Percentiles rank a stretch among this genome's conserved stretches.
These are phyloP conservation scores for Taphrina communis DNA, from an alignment of 1,139 yeast genomes.

Conservation along the genomic window DNA sequence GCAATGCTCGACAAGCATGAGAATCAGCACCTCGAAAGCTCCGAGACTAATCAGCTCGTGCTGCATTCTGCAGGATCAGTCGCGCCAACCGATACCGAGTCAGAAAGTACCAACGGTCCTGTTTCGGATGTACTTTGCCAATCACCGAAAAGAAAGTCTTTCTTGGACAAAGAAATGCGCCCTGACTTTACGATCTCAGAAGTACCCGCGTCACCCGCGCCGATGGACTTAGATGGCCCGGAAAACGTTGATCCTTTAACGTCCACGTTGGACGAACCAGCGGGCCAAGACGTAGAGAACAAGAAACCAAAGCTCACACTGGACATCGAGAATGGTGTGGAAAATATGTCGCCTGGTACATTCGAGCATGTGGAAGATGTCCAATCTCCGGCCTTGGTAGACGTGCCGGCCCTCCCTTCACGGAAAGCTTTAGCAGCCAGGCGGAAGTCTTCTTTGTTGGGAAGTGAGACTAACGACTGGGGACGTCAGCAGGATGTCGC, in stretches of 20 bases:
- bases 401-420: constrained; percentile 32
- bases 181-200: background rate
- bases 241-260: background rate
- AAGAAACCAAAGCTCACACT: constrained; percentile 3
- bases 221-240: background rate
- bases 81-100: background rate
- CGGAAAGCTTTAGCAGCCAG: constrained; percentile 8
- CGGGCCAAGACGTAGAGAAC: background rate
- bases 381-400: background rate
- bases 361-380: constrained; percentile 2
- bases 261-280: background rate
- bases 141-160: constrained; percentile 2
- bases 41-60: constrained; percentile 3
- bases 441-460: constrained; percentile 43
- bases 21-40: background rate
- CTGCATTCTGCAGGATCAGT: background rate
- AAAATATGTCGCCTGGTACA: background rate
- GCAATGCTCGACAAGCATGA: constrained; percentile 5
- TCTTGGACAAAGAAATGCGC: background rate
- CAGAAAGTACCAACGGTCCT: background rate
- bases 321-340: background rate
- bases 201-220: background rate
- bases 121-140: background rate
- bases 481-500: constrained; percentile 98
- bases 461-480: constrained; percentile 39